Evolutionary conservation across 345 rosid species (phyloP), one percentile per base, ranked within the genome.

Genomic region (Ricinus communis): DNA sequence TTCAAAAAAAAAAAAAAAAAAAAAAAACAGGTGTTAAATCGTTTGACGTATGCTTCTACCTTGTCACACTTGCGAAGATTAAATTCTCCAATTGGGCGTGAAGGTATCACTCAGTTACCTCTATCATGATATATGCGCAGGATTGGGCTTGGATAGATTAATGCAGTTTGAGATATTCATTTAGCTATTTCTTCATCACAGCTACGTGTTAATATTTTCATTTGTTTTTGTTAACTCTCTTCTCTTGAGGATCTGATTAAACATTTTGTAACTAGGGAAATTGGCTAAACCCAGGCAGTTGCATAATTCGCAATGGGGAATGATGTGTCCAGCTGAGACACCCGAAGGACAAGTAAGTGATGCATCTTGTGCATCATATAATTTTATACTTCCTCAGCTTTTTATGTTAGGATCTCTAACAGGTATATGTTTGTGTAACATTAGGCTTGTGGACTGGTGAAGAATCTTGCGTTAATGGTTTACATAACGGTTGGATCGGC

Each of bases 241-340:
- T 62, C 66, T 28, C 58, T 43, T 70, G 57, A 36, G 62, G 66
- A 66, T 38, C 62, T 56, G 58, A 78, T 58, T 33, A 62, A 62
- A 51, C 49, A 31, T 45, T 80, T 68, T 36, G 71, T 69, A 59
- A 71, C 49, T 82, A 95, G 99, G 99, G 53, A 95, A 95, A 82
- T 81, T 95, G 91, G 96, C 99, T 24, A 95, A 95, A 77, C 99
- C 99, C 24, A 85, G 99, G 78, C 97, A 95, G 75, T 84, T 95
- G 83, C 99, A 95, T 81, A 95, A 95, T 82, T 95, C 99, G 69
- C 99, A 95, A 68, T 95, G 99, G 99, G 99, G 97, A 74, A 95
- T 95, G 97, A 95, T 95, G 99, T 95, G 99, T 80, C 99, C 99
- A 25, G 97, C 99, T 73, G 99, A 92, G 81, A 95, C 99, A 74